Evolutionary conservation across 768 basidiomycete species (phyloP).

Genomic region (Psilocybe cyanescens): DNA sequence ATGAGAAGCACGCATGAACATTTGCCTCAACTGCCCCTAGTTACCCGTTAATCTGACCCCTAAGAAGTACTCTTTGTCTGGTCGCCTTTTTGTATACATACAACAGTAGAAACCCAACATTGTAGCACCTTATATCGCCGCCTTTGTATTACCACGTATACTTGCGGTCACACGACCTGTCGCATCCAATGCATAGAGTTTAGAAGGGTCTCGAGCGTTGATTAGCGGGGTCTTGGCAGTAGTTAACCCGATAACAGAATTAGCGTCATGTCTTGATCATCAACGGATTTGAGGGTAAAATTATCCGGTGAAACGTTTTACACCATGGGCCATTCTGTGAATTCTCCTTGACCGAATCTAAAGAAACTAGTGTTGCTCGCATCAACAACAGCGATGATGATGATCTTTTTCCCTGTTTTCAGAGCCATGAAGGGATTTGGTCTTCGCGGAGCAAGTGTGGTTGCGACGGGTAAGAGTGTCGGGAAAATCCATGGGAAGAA

Average conservation of each 20-base stretch:
- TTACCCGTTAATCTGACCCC: not conserved
- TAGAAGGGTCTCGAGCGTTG: not conserved
- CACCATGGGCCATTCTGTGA: constrained; percentile 82
- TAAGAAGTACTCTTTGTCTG: not conserved
- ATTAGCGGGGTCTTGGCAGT: not conserved
- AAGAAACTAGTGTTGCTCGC: constrained; percentile 88
- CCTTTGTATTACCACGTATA: not conserved
- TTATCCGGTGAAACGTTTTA: constrained; percentile 16
- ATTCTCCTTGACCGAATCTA: constrained; percentile 83
- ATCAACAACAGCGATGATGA: constrained; percentile 89
- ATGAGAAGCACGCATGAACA: not conserved
- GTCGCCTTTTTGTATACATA: not conserved
- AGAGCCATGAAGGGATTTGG: constrained; percentile 80
- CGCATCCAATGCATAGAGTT: constrained; percentile 1
- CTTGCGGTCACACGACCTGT: constrained; percentile 3
- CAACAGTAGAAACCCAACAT: not conserved
- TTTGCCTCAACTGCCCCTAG: not conserved
- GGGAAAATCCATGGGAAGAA: constrained; percentile 30
- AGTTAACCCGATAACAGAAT: not conserved
- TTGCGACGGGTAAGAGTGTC: constrained; percentile 13
- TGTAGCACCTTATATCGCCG: not conserved
- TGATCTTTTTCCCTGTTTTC: constrained; percentile 81
- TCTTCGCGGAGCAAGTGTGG: constrained; percentile 33
- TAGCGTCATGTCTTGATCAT: not conserved
- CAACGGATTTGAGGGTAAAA: not conserved